Evolutionary conservation across 2,329 filamentous ascomycete species (phyloP).

Genomic region (Colletotrichum viniferum): DNA sequence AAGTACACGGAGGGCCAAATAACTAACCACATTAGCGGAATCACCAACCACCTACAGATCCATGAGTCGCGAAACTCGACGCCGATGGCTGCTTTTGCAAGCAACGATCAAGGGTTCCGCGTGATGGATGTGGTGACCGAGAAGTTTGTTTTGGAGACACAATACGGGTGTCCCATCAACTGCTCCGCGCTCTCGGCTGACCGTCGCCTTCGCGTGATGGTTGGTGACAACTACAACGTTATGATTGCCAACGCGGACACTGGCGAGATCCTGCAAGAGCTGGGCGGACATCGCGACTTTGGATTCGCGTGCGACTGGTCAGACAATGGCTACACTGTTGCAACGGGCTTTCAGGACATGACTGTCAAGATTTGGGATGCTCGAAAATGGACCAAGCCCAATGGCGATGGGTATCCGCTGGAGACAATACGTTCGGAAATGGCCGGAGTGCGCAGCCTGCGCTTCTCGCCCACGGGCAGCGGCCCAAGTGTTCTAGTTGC

Average conservation of each 20-base stretch:
- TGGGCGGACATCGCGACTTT: conserved; percentile 71
- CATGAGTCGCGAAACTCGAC: conserved; percentile 55
- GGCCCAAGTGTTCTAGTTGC: conserved; percentile 71
- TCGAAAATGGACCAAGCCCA: conserved; percentile 65
- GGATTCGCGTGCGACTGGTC: conserved; percentile 83
- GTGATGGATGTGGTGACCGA: conserved; percentile 64
- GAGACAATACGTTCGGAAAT: conserved; percentile 66
- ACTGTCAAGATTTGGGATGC: conserved; percentile 79
- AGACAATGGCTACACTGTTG: conserved; percentile 75
- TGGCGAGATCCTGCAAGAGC: conserved; percentile 59
- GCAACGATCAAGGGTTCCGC: conserved; percentile 65
- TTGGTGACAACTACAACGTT: conserved; percentile 70
- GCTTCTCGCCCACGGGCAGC: conserved; percentile 74
- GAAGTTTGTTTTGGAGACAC: conserved; percentile 56
- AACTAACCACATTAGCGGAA: conserved; percentile 55
- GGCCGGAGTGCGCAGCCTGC: conserved; percentile 70
- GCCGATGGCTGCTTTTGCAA: conserved; percentile 64
- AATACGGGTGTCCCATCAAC: conserved; percentile 70
- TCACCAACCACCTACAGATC: conserved; percentile 69
- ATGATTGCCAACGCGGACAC: conserved; percentile 73
- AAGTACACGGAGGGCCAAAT: conserved; percentile 49
- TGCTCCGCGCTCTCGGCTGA: conserved; percentile 76
- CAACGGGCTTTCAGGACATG: conserved; percentile 79
- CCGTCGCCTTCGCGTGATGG: conserved; percentile 71
- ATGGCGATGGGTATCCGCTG: conserved; percentile 52